phyloP scores from a whole-genome alignment of 805 yeast genomes.

The Sungouiella thailandica region DNA sequence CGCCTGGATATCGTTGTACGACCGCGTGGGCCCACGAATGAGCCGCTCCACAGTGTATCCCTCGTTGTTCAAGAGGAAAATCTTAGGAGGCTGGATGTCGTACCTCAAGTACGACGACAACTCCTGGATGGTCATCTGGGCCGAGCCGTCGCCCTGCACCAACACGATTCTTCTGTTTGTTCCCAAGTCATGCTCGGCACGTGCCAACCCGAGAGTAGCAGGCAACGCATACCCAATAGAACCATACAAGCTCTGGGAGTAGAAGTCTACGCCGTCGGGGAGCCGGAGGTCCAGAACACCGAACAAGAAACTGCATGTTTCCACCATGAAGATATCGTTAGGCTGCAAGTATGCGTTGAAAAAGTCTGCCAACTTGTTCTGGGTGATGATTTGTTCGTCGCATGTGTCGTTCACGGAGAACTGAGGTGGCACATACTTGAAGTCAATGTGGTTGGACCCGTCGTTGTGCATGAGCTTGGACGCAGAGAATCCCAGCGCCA shows the following conservation, averaged over 20 bases:
- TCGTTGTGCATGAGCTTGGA: slow-evolving; percentile 6
- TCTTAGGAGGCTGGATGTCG: slow-evolving; percentile 53
- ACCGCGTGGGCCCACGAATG: slow-evolving; percentile 70
- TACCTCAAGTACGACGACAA: slow-evolving; percentile 58
- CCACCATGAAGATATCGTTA: slow-evolving; percentile 70
- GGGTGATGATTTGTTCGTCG: slow-evolving; percentile 17
- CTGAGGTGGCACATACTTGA: slow-evolving; percentile 10
- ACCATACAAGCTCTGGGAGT: slow-evolving; percentile 72
- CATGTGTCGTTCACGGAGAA: slow-evolving; percentile 5
- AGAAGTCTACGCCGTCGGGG: slow-evolving; percentile 45
- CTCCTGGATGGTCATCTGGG: slow-evolving; percentile 93
- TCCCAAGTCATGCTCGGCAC: slow-evolving; percentile 60
- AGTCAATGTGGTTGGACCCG: slow-evolving; percentile 14
- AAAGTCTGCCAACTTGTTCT: slow-evolving; percentile 30
- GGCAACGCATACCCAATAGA: slow-evolving; percentile 91
- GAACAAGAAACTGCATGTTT: slow-evolving; percentile 81
- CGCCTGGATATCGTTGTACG: slow-evolving; percentile 78
- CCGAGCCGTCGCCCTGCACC: slow-evolving; percentile 89
- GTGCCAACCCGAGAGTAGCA: slow-evolving; percentile 74
- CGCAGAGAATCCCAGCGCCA: slow-evolving; percentile 20
- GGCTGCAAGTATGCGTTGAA: slow-evolving; percentile 41
- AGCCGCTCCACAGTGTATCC: slow-evolving; percentile 91
- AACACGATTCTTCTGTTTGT: slow-evolving; percentile 55
- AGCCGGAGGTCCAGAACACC: slow-evolving; percentile 65
- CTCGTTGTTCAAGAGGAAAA: slow-evolving; percentile 73